phyloP scores from a whole-genome alignment of 768 basidiomycete genomes.

The Podaxis sp. region DNA sequence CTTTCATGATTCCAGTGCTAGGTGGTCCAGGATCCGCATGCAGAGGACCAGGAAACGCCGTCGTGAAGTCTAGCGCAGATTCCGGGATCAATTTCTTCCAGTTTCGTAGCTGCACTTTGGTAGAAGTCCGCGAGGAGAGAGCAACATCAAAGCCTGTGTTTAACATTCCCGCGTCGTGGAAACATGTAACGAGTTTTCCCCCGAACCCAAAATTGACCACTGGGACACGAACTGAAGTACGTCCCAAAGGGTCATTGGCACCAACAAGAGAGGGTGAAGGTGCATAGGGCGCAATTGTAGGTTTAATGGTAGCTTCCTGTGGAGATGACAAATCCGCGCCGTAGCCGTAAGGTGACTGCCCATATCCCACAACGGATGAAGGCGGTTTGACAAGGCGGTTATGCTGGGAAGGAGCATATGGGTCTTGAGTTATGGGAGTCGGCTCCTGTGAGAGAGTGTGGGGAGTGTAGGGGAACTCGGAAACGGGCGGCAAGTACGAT shows the following conservation, averaged over 20 bases:
- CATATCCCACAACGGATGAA: not conserved
- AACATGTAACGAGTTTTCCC: slow-evolving; percentile 87
- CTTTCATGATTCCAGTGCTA: slow-evolving; percentile 66
- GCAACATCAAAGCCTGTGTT: slow-evolving; percentile 79
- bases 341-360: not conserved
- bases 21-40: slow-evolving; percentile 72
- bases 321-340: not conserved
- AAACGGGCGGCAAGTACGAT: slow-evolving; percentile 6
- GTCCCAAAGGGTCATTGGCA: slow-evolving; percentile 77
- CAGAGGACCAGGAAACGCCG: slow-evolving; percentile 83
- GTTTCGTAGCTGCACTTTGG: slow-evolving; percentile 63
- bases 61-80: slow-evolving; percentile 49
- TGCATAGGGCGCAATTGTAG: slow-evolving; percentile 62
- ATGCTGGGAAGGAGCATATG: not conserved
- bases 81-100: slow-evolving; percentile 71
- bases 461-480: not conserved
- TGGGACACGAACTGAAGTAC: slow-evolving; percentile 71
- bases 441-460: not conserved
- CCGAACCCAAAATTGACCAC: slow-evolving; percentile 91
- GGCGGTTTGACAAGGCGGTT: not conserved
- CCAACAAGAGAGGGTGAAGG: slow-evolving; percentile 84
- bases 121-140: slow-evolving; percentile 66
- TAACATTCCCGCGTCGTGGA: slow-evolving; percentile 67
- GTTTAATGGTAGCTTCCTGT: slow-evolving; percentile 34
- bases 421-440: not conserved